Evolutionary conservation across 441 rosid genomes (phyloP).

Genomic region (Aleurites moluccanus): DNA sequence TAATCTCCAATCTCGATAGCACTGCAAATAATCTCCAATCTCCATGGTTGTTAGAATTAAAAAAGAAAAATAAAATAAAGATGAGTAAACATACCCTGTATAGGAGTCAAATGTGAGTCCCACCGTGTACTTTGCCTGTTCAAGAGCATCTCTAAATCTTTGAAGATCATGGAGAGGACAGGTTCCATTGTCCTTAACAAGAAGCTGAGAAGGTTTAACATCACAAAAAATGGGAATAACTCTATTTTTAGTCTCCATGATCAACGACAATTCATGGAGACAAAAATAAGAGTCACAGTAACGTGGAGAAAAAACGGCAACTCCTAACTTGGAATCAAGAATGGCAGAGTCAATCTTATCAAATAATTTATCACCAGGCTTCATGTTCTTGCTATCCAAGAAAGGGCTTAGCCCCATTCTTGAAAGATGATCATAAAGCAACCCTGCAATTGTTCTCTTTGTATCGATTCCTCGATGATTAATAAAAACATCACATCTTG

Average conservation of each 20-base stretch:
- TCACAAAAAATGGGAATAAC: conserved; percentile 78
- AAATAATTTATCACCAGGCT: conserved; percentile 66
- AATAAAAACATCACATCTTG: conserved; percentile 64
- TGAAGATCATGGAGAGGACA: conserved; percentile 35
- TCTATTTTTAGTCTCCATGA: conserved; percentile 67
- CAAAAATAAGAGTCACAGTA: conserved; percentile 75
- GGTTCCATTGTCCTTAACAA: conserved; percentile 35
- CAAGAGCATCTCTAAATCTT: conserved; percentile 51
- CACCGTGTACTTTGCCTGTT: conserved; percentile 63
- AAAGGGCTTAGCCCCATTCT: conserved; percentile 46
- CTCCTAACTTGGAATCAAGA: conserved; percentile 46
- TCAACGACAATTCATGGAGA: conserved; percentile 65
- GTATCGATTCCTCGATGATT: conserved; percentile 75
- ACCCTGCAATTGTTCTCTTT: conserved; percentile 62
- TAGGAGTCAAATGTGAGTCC: conserved; percentile 72
- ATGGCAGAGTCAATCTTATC: conserved; percentile 55
- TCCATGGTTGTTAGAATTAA: too few species aligned
- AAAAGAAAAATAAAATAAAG: neutral
- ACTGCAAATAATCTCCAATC: too few species aligned
- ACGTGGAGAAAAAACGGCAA: conserved; percentile 71
- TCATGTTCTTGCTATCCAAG: conserved; percentile 72
- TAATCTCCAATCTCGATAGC: too few species aligned
- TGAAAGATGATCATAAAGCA: conserved; percentile 51
- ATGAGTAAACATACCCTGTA: conserved; percentile 43
- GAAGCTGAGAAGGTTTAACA: conserved; percentile 70